phyloP scores from a whole-genome alignment of 2,329 filamentous ascomycete species.

The Cryphonectria radicalis region DNA sequence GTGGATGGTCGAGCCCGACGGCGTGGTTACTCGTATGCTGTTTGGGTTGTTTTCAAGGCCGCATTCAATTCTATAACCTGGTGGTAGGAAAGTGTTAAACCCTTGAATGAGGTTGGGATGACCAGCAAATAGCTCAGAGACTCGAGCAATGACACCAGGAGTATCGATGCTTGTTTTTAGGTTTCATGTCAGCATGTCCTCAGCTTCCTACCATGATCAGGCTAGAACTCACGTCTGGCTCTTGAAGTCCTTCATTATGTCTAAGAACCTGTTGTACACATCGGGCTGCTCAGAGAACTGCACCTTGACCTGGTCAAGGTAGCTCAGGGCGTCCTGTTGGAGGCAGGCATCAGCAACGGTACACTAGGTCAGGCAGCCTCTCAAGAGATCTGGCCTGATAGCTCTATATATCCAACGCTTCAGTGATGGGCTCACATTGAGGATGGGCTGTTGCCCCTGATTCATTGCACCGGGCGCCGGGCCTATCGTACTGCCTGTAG shows the following conservation, averaged over 20 bases:
- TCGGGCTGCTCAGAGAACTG: conserved; percentile 96
- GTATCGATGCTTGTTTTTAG: conserved; percentile 77
- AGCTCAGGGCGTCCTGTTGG: conserved; percentile 76
- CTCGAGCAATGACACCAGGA: conserved; percentile 93
- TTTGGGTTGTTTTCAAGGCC: conserved; percentile 93
- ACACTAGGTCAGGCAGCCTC: not conserved
- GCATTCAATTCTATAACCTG: conserved; percentile 95
- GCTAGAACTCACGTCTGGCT: conserved; percentile 78
- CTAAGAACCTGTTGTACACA: conserved; percentile 94
- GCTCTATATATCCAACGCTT: conserved; percentile 12
- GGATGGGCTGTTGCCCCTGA: conserved; percentile 82
- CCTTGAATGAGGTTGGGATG: conserved; percentile 96
- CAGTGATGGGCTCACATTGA: conserved; percentile 62
- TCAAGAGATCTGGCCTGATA: conserved; percentile 17
- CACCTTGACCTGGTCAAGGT: conserved; percentile 97
- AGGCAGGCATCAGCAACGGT: conserved; percentile 34
- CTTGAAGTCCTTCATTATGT: conserved; percentile 99
- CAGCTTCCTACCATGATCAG: conserved; percentile 5
- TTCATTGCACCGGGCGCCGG: conserved; percentile 61
- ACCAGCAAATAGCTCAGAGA: conserved; percentile 93
- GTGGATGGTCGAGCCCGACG: conserved; percentile 94
- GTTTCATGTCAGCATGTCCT: conserved; percentile 27
- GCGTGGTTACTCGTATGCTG: conserved; percentile 94
- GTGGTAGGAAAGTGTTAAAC: conserved; percentile 96
- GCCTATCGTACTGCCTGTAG: conserved; percentile 41